These are phyloP conservation scores for Tremellales sp. DNA, from an alignment of 1,284 basidiomycete species.

Conservation along the genomic window DNA sequence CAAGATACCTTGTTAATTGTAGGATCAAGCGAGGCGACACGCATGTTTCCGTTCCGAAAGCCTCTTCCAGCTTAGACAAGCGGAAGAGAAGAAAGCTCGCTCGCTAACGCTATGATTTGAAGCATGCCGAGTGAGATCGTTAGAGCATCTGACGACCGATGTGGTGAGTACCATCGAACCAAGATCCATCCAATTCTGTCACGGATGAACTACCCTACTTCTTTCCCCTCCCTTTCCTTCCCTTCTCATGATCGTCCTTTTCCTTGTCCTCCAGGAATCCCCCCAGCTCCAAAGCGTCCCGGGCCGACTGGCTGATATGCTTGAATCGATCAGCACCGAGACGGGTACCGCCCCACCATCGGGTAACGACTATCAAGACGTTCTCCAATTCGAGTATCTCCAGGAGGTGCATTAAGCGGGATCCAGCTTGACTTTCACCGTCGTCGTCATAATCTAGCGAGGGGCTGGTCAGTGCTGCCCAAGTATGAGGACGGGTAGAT, in stretches of 20 bases:
- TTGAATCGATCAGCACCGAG: slow-evolving; percentile 87
- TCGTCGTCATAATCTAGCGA: slow-evolving; percentile 83
- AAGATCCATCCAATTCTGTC: too few species aligned
- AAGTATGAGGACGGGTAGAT: too few species aligned
- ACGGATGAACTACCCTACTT: too few species aligned
- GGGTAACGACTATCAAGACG: slow-evolving; percentile 70
- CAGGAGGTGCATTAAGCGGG: slow-evolving; percentile 76
- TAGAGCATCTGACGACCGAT: too few species aligned
- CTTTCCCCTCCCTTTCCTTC: slow-evolving; percentile 15
- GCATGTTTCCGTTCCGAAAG: too few species aligned
- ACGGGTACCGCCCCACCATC: slow-evolving; percentile 57
- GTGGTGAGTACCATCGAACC: too few species aligned
- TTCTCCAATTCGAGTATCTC: slow-evolving; percentile 69
- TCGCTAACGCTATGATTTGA: too few species aligned
- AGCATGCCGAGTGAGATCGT: too few species aligned
- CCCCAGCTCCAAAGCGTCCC: slow-evolving; percentile 77
- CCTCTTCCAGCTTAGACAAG: too few species aligned
- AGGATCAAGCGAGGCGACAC: too few species aligned
- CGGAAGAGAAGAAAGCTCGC: too few species aligned
- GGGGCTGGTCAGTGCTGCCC: neutral
- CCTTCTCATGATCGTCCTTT: slow-evolving; percentile 12
- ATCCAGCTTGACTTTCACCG: slow-evolving; percentile 84
- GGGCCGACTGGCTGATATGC: slow-evolving; percentile 83
- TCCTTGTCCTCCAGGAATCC: slow-evolving; percentile 42
- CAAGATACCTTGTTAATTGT: too few species aligned